Base-by-base conservation (phyloP, 148 eudicot species). In the Arbutus unedo region DNA sequence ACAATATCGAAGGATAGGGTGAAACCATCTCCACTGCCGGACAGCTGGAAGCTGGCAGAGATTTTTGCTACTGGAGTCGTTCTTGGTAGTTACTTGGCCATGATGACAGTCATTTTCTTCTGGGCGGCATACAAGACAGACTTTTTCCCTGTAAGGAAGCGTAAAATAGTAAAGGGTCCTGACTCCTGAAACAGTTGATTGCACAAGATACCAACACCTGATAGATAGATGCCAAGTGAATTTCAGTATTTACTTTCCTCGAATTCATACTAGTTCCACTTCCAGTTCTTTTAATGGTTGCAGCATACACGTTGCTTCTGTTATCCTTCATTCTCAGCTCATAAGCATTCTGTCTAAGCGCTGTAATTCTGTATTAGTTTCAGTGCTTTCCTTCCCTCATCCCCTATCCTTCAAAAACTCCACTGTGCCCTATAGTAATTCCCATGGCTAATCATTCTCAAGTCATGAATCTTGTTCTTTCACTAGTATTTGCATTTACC, bases 1-100 rank as follows among this genome's bases (percentile, higher is more conserved):
- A 90, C 92, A 51, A 90, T 90, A 82, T 90, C 92, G 14, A 88
- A 88, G 84, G 92, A 90, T 70, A 78, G 90, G n/a, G 92, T 90
- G 9, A 90, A 90, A 66, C 92, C 92, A 71, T 88, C 90, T 23
- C 92, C 92, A 18, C 82, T 60, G 71, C 88, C 91, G 5, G 92
- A 90, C 76, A 82, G 89, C 73, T 90, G 92, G 92, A 90, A 87
- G 73, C 48, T 88, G 74, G 80, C 87, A 0, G 91, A 90, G 81
- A 88, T 90, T 7, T 90, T 90, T 50, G 79, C 91, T 4, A 85
- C 90, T 74, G 92, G 92, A 47, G 67, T 90, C 2, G 62, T 90
- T 74, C 85, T 88, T n/a, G 92, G 92, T 1, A 76, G 85, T 70
- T 90, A 88, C 83, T 59, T 90, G 55, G 91, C 92, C 23, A 78